phyloP scores from a whole-genome alignment of 805 yeast species.

The Candida andamanensis region DNA sequence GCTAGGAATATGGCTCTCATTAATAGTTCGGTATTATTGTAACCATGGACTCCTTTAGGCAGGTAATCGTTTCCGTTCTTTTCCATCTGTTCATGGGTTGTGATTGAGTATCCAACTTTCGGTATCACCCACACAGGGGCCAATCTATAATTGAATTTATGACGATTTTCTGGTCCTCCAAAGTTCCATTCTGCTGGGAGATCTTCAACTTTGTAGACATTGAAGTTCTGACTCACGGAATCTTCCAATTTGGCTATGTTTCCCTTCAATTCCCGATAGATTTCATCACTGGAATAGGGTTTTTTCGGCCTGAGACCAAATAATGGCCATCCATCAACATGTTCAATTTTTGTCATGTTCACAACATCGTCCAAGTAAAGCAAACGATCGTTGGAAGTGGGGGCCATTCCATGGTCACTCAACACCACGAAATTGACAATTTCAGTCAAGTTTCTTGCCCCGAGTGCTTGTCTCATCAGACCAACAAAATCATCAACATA shows the following conservation, averaged over 20 bases:
- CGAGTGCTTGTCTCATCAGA: constrained; percentile 43
- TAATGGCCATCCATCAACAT: constrained; percentile 82
- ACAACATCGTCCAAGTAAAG: constrained; percentile 70
- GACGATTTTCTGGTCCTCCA: constrained; percentile 35
- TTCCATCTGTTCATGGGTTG: constrained; percentile 55
- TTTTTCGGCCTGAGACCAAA: constrained; percentile 63
- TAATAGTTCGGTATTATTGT: constrained; percentile 65
- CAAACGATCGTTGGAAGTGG: constrained; percentile 66
- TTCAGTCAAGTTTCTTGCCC: constrained; percentile 50
- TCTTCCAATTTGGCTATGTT: constrained; percentile 14
- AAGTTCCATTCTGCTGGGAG: constrained; percentile 52
- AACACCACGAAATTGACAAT: constrained; percentile 73
- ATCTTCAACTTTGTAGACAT: constrained; percentile 50
- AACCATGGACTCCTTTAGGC: constrained; percentile 85
- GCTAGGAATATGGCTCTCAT: constrained; percentile 84
- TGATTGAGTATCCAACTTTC: constrained; percentile 69
- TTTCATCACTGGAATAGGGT: constrained; percentile 34
- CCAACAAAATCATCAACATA: constrained; percentile 65
- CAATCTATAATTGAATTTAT: constrained; percentile 51
- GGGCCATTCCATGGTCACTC: constrained; percentile 94
- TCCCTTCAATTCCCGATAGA: constrained; percentile 39
- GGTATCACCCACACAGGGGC: constrained; percentile 89
- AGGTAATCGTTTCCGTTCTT: constrained; percentile 43
- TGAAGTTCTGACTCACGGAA: constrained; percentile 25
- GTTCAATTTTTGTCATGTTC: constrained; percentile 49